These are phyloP conservation scores for Funneliformis caledonium DNA, from an alignment of 371 early-diverging fungal species.

Conservation along the genomic window DNA sequence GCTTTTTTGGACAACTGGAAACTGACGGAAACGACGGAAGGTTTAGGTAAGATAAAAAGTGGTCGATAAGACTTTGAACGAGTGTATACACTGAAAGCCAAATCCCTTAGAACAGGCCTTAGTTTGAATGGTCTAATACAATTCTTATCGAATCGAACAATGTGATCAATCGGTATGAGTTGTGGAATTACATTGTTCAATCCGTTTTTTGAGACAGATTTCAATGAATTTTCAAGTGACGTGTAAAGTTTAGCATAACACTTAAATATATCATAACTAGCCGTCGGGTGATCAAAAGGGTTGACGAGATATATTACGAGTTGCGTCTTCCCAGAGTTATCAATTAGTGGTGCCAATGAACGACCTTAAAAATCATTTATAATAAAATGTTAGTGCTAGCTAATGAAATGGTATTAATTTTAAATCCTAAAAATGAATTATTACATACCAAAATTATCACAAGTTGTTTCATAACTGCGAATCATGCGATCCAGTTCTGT, in stretches of 20 bases:
- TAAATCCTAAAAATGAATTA: background rate
- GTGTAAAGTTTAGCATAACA: constrained; percentile 59
- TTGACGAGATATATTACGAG: constrained; percentile 66
- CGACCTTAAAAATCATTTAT: background rate
- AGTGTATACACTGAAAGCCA: constrained; percentile 67
- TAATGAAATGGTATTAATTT: background rate
- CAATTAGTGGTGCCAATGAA: background rate
- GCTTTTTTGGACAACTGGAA: background rate
- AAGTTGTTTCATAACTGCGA: background rate
- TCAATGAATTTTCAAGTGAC: constrained; percentile 45
- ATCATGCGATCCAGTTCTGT: constrained; percentile 4
- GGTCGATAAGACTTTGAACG: constrained; percentile 48
- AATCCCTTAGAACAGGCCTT: constrained; percentile 61
- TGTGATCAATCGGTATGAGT: constrained; percentile 64
- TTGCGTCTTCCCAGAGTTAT: constrained; percentile 42
- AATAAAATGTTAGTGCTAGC: background rate
- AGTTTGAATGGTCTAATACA: constrained; percentile 57
- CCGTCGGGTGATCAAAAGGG: constrained; percentile 55
- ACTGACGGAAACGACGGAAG: constrained; percentile 12
- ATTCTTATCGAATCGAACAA: constrained; percentile 51
- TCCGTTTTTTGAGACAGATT: constrained; percentile 43
- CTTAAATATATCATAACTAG: constrained; percentile 59
- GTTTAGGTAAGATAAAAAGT: constrained; percentile 26
- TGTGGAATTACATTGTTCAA: constrained; percentile 58
- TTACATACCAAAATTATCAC: constrained; percentile 11